These are phyloP conservation scores for Sporothrix brasiliensis DNA, from an alignment of 2,329 filamentous ascomycete genomes.

Conservation along the genomic window DNA sequence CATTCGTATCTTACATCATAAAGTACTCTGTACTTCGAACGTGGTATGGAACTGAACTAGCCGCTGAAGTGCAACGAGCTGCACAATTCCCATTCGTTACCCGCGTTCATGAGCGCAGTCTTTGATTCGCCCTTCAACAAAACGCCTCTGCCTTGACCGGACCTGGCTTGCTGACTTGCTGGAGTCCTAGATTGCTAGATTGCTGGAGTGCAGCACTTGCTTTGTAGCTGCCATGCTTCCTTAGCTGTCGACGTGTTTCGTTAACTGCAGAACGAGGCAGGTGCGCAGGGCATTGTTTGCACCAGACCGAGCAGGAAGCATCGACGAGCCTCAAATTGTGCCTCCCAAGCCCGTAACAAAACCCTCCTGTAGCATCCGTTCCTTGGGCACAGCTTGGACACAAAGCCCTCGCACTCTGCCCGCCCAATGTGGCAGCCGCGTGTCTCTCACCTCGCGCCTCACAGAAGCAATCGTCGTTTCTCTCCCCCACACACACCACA, in stretches of 20 bases:
- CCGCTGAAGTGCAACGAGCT: not conserved
- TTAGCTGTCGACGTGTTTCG: too few relatives aligned
- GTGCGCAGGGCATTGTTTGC: too few relatives aligned
- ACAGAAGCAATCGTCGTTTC: too few relatives aligned
- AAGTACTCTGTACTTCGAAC: too few relatives aligned
- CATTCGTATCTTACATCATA: too few relatives aligned
- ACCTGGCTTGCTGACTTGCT: slow-evolving; percentile 31
- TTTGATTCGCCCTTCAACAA: slow-evolving; percentile 20
- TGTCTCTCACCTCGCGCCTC: not conserved
- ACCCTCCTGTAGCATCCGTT: too few relatives aligned
- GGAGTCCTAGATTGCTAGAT: too few relatives aligned
- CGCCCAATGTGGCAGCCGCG: not conserved
- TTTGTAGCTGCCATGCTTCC: not conserved
- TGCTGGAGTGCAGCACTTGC: too few relatives aligned
- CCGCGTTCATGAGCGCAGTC: not conserved
- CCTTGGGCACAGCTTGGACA: too few relatives aligned
- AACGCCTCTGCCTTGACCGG: not conserved
- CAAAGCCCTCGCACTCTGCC: too few relatives aligned
- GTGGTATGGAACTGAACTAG: not conserved
- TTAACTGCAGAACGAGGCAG: too few relatives aligned
- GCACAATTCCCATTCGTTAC: not conserved
- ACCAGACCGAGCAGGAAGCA: not conserved
- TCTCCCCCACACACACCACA: too few relatives aligned
- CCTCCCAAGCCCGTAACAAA: not conserved
- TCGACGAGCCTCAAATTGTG: not conserved